Percentiles rank a stretch among this genome's conserved stretches.
Evolutionary conservation across 2,329 filamentous ascomycete species (phyloP).

Genomic region (Colletotrichum kahawae): DNA sequence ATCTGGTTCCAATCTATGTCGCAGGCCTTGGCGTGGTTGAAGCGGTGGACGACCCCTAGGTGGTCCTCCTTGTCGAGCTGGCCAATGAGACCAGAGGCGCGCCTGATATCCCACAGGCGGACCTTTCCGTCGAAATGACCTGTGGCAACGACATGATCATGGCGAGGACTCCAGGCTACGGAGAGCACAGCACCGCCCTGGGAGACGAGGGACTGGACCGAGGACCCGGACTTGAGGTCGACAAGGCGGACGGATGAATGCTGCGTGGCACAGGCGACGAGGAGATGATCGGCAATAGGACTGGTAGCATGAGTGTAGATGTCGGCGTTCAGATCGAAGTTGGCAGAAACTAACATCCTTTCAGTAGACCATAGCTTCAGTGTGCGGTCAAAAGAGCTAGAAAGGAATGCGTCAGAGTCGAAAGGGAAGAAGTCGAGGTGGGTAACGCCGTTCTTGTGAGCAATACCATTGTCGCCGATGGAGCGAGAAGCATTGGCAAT

Average conservation of each 20-base stretch:
- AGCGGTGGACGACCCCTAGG: constrained; percentile 63
- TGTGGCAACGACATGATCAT: constrained; percentile 81
- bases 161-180: constrained; percentile 80
- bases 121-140: constrained; percentile 85
- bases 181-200: constrained; percentile 72
- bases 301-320: constrained; percentile 82
- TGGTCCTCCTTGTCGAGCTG: constrained; percentile 85
- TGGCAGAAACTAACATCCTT: constrained; percentile 63
- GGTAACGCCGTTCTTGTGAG: constrained; percentile 75
- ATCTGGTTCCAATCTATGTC: constrained; percentile 33
- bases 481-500: constrained; percentile 55
- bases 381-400: constrained; percentile 78
- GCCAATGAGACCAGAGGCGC: constrained; percentile 76
- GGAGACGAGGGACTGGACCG: constrained; percentile 73
- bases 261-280: constrained; percentile 89
- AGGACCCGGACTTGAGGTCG: constrained; percentile 82
- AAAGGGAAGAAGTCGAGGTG: constrained; percentile 81
- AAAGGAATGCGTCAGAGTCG: constrained; percentile 76
- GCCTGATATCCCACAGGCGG: constrained; percentile 86
- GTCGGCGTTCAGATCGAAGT: constrained; percentile 71
- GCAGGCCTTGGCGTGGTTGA: constrained; percentile 35
- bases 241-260: constrained; percentile 84
- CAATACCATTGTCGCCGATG: constrained; percentile 29
- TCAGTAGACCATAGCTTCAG: constrained; percentile 77
- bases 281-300: constrained; percentile 71